phyloP scores from a whole-genome alignment of 441 rosid species.

The Kokia cookei region DNA sequence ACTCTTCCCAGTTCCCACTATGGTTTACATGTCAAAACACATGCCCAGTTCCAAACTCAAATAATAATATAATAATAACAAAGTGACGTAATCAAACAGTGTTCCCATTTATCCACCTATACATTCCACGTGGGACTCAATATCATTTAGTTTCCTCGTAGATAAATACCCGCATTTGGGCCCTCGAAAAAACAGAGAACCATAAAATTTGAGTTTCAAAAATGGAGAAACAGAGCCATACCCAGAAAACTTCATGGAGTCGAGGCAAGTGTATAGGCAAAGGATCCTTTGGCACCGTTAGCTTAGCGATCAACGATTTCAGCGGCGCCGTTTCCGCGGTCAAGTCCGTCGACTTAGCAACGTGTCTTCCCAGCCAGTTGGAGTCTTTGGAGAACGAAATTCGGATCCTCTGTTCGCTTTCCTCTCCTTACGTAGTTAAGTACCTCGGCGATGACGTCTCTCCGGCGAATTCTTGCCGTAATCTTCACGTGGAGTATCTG shows the following conservation, averaged over 20 bases:
- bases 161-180: conserved; percentile 1
- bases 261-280: conserved; percentile 40
- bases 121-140: conserved; percentile 17
- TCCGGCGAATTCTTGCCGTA: conserved; percentile 8
- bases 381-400: conserved; percentile 42
- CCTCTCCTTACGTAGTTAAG: conserved; percentile 35
- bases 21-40: conserved; percentile 2
- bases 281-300: conserved; percentile 45
- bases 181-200: conserved; percentile 2
- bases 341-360: conserved; percentile 28
- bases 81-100: conserved; percentile 6
- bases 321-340: conserved; percentile 37
- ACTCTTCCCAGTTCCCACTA: not conserved
- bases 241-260: conserved; percentile 23
- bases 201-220: not conserved
- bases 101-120: conserved; percentile 17
- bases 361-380: conserved; percentile 16
- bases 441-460: conserved; percentile 38
- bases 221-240: conserved; percentile 3
- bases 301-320: conserved; percentile 16
- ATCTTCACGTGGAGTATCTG: conserved; percentile 36
- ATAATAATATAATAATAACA: too few relatives aligned
- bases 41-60: not conserved
- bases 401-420: conserved; percentile 35
- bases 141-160: not conserved